Conservation (phyloP, 768 basidiomycete genomes). For the Pisolithus sp. region DNA sequence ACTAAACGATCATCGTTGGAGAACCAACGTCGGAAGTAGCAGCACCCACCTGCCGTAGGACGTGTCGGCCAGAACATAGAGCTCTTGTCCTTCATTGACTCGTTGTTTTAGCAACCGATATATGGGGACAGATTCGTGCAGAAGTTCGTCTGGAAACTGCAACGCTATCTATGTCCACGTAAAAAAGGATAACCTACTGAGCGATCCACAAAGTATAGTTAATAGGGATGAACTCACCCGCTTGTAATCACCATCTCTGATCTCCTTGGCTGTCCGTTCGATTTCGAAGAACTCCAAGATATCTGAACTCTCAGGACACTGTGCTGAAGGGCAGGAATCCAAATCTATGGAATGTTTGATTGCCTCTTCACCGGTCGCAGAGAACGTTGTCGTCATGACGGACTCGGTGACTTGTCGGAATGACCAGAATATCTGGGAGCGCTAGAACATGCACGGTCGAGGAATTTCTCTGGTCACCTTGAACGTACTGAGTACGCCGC, state of each 20-base stretch:
- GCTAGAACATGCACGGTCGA: too few relatives aligned
- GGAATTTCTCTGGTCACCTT: too few relatives aligned
- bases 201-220: neutral
- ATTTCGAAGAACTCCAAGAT: slow-evolving; percentile 74
- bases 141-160: slow-evolving; percentile 93
- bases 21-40: neutral
- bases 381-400: slow-evolving; percentile 28
- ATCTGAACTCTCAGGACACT: slow-evolving; percentile 25
- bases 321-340: slow-evolving; percentile 32
- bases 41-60: slow-evolving; percentile 86
- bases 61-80: slow-evolving; percentile 94
- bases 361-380: slow-evolving; percentile 55
- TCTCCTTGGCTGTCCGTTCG: slow-evolving; percentile 53
- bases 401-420: too few relatives aligned
- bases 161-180: slow-evolving; percentile 58
- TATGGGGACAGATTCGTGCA: slow-evolving; percentile 81
- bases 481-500: too few relatives aligned
- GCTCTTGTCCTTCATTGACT: slow-evolving; percentile 43
- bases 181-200: neutral
- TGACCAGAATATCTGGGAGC: too few relatives aligned
- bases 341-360: slow-evolving; percentile 53
- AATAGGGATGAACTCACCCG: slow-evolving; percentile 40
- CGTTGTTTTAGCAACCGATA: slow-evolving; percentile 57
- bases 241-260: slow-evolving; percentile 58
- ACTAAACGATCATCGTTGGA: slow-evolving; percentile 24